These are phyloP conservation scores for Rubia occidens DNA, from an alignment of 305 asterid species.

Conservation along the genomic window DNA sequence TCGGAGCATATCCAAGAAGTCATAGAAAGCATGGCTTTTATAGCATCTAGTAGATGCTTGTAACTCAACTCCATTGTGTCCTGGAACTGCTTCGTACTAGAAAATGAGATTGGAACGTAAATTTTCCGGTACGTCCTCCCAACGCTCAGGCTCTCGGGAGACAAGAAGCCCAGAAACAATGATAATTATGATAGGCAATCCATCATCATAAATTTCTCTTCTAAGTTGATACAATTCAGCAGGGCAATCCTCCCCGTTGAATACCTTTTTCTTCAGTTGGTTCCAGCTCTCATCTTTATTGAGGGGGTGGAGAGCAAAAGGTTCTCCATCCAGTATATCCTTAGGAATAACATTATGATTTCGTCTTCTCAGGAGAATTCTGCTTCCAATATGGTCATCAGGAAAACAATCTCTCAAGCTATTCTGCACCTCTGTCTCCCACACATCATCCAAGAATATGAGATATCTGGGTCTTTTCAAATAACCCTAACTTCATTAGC, in stretches of 20 bases:
- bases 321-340: neutral
- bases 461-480: neutral
- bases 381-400: neutral
- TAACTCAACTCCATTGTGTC: too few relatives aligned
- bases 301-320: neutral
- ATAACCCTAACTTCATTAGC: neutral
- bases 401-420: neutral
- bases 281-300: slow-evolving; percentile 1
- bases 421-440: neutral
- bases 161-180: neutral
- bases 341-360: neutral
- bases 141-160: neutral
- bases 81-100: neutral
- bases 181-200: neutral
- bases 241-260: neutral
- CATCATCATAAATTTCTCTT: neutral
- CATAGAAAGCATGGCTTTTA: too few relatives aligned
- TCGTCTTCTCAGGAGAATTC: slow-evolving; percentile 1
- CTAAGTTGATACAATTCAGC: neutral
- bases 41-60: too few relatives aligned
- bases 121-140: neutral
- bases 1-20: too few relatives aligned
- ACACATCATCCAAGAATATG: neutral
- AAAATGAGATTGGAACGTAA: neutral
- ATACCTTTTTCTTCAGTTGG: neutral